Evolutionary conservation across 1,284 basidiomycete species (phyloP), one percentile per base, ranked within the genome.

Genomic region (Rhodotorula sp.): DNA sequence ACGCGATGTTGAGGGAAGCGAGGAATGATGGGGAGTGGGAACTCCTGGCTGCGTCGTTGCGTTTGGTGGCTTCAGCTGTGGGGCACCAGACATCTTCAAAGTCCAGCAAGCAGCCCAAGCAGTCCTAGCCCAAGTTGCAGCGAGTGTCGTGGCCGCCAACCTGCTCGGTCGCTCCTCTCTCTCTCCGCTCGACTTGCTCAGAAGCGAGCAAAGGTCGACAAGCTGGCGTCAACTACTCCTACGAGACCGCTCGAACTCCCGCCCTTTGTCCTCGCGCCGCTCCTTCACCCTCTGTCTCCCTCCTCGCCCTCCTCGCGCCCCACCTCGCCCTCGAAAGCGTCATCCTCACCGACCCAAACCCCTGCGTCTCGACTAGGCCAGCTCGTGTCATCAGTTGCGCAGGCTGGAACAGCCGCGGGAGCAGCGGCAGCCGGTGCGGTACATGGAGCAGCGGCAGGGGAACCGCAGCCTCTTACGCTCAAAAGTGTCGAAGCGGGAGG

Each of bases 201-300:
- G 19, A 8, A 27, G n/a, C 7, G 27, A 15, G 15, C 2, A 47
- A 5, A 30, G 51, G 30, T 30, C 17, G 48, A 13, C 57, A 66
- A 32, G 53, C 39, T 69, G 68, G 65, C 61, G 47, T 46, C 44
- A 27, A 60, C 57, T 5, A 60, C 65, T 34, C 62, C 61, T 2
- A 59, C 59, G 0, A 39, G 61, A 39, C 72, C 72, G 4, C 67
- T 76, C n/a, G 71, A 73, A 57, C 73, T 75, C 7, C 69, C 74
- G 10, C 74, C 74, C 7, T 76, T 73, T 67, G 32, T 76, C 49
- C 48, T 74, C 55, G 39, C 52, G 11, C 71, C 67, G 32, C 62
- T 72, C 27, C 73, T 74, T 49, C 22, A 20, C 24, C 24, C 65
- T 32, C 32, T 65, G 17, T 53, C 64, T n/a, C 51, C 48, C 57